Conservation (phyloP, 345 rosid genomes). For the Ceriops decandra region DNA sequence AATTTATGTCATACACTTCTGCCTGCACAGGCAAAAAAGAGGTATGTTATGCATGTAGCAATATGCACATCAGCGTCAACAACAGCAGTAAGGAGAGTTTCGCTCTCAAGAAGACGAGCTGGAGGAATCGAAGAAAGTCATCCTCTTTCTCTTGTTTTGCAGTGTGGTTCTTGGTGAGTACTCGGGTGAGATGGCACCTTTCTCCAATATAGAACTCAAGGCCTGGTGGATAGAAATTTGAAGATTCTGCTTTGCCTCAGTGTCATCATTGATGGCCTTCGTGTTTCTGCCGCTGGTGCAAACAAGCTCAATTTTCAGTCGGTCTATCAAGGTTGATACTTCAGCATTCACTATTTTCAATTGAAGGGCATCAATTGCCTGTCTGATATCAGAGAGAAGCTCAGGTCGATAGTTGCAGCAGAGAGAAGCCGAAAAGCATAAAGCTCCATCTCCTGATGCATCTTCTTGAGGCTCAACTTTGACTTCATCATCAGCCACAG, state of each 20-base stretch:
- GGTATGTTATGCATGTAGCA: too few relatives aligned
- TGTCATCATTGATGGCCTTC: slow-evolving; percentile 9
- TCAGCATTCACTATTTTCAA: slow-evolving; percentile 42
- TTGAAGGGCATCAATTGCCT: slow-evolving; percentile 43
- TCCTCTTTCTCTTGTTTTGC: slow-evolving; percentile 43
- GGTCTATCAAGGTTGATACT: slow-evolving; percentile 48
- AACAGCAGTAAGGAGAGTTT: too few relatives aligned
- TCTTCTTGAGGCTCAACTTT: slow-evolving; percentile 37
- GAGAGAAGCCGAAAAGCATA: slow-evolving; percentile 41
- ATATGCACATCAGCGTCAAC: too few relatives aligned
- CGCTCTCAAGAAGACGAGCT: slow-evolving; percentile 36
- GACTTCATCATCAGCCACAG: slow-evolving; percentile 49
- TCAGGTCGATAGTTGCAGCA: slow-evolving; percentile 56
- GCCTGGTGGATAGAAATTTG: slow-evolving; percentile 31
- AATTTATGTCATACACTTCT: too few relatives aligned
- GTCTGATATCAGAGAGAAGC: slow-evolving; percentile 44
- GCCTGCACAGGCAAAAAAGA: too few relatives aligned
- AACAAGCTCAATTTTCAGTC: slow-evolving; percentile 46
- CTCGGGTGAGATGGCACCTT: slow-evolving; percentile 34
- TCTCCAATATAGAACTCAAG: slow-evolving; percentile 42
- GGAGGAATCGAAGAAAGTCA: slow-evolving; percentile 39
- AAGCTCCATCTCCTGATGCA: slow-evolving; percentile 19
- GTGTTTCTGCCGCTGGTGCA: slow-evolving; percentile 27
- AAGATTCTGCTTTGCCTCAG: slow-evolving; percentile 18
- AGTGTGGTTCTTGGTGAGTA: slow-evolving; percentile 36